Base-by-base conservation (phyloP, 2,329 filamentous ascomycete genomes). In the Fusarium lyarnte region DNA sequence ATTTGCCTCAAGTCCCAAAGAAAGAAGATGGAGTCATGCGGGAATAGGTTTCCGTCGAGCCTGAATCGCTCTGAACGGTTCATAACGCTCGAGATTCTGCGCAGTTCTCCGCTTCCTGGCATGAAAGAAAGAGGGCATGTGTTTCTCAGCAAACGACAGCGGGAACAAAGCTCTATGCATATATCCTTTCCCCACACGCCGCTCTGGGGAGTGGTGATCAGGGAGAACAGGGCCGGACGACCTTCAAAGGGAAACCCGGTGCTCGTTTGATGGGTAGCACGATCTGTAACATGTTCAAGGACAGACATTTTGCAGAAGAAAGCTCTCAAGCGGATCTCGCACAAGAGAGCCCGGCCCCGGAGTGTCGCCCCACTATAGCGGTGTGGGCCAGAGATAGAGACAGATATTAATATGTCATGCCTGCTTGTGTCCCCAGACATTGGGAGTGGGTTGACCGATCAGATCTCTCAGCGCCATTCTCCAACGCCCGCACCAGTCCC, bases 361-460 rank as follows among this genome's bases (percentile, higher is more conserved):
- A 70, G 69, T 35, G 33, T 53, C 16, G 73, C 64, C 71, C 75
- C 75, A 74, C 73, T 64, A 52, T 49, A 57, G 75, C 75, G 73
- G 75, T 77, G 75, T 77, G 75, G 75, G 67, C 61, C 73, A 63
- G 49, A 76, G 75, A 77, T 77, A 77, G 63, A 67, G 75, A 77
- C 75, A 77, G 66, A 77, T 77, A 77, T 77, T 63, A 77, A 77
- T 77, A 76, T 77, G 75, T 77, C 75, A 77, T 74, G 75, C 67
- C 61, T 47, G 69, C 58, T 61, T 63, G 35, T 62, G 49, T 67
- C 53, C 53, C 65, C 62, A 64, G 57, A 69, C 63, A 61, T 68
- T 70, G 58, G 49, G 54, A 70, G 59, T 66, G 66, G 62, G 72
- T 74, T 76, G 75, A 73, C 75, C 72, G 69, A 76, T 77, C 69